These are phyloP conservation scores for Torulaspora globosa DNA, from an alignment of 1,139 yeast species.

Conservation along the genomic window DNA sequence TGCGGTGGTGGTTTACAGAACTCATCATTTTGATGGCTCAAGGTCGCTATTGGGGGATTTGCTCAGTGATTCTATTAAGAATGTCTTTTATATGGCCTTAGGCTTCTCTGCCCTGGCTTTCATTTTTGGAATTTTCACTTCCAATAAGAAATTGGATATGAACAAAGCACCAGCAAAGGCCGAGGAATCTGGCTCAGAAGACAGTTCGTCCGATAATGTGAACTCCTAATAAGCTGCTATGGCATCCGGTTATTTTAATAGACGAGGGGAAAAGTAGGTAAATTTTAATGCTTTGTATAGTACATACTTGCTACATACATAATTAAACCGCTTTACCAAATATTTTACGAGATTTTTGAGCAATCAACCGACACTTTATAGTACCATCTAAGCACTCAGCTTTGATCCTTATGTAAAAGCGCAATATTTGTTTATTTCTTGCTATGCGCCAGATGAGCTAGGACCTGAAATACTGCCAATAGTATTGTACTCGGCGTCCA, in stretches of 20 bases:
- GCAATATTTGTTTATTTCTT: background rate
- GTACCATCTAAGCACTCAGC: background rate
- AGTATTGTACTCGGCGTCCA: slow-evolving; percentile 27
- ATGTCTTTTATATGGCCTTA: slow-evolving; percentile 20
- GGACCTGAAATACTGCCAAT: slow-evolving; percentile 10
- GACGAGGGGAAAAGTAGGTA: no score
- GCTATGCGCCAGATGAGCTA: background rate
- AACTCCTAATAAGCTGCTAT: background rate
- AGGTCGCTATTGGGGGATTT: slow-evolving; percentile 13
- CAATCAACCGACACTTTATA: background rate
- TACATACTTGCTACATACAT: background rate
- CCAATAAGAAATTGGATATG: slow-evolving; percentile 14
- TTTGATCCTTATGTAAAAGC: background rate
- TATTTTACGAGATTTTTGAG: no score
- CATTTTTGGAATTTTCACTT: slow-evolving; percentile 14
- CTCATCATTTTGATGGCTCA: slow-evolving; percentile 17
- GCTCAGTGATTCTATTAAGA: slow-evolving; percentile 16
- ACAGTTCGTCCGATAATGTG: background rate
- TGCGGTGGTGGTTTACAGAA: slow-evolving; percentile 15
- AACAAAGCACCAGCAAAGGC: slow-evolving; percentile 1
- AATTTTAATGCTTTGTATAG: background rate
- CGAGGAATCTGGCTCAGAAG: background rate
- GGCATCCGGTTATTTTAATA: background rate
- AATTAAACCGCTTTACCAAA: no score
- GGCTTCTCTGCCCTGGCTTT: slow-evolving; percentile 16